Conservation (phyloP, 1,284 basidiomycete genomes). For the Heterobasidion parviporum region DNA sequence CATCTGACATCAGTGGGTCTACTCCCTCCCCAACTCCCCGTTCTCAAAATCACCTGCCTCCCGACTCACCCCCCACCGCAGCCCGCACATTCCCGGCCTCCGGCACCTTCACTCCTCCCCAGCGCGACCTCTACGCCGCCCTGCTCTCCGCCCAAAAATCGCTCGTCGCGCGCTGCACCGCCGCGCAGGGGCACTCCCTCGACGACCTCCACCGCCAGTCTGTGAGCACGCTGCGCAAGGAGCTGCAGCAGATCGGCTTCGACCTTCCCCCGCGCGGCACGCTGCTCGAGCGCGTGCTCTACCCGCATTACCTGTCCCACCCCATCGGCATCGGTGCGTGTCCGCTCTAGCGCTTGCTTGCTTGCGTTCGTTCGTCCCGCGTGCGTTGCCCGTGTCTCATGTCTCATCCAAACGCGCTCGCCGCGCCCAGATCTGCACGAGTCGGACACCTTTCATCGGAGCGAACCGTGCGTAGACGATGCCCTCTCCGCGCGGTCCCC, state of each 20-base stretch:
- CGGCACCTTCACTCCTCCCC: constrained; percentile 73
- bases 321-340: constrained; percentile 74
- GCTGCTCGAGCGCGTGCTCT: constrained; percentile 70
- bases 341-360: background rate
- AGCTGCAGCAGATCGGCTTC: constrained; percentile 83
- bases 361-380: constrained; percentile 3
- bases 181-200: constrained; percentile 46
- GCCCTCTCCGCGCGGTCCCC: too few species aligned
- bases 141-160: constrained; percentile 73
- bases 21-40: background rate
- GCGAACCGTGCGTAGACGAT: constrained; percentile 24
- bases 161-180: constrained; percentile 56
- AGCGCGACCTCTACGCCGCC: constrained; percentile 83
- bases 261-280: constrained; percentile 38
- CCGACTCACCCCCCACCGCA: constrained; percentile 17
- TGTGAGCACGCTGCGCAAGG: constrained; percentile 60
- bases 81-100: constrained; percentile 87
- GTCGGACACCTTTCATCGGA: constrained; percentile 44
- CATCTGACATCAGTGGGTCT: constrained; percentile 84
- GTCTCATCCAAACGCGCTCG: background rate
- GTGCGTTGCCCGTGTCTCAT: background rate
- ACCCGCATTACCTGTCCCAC: constrained; percentile 85
- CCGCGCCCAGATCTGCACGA: constrained; percentile 67
- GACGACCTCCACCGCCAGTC: constrained; percentile 78
- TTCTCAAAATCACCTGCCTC: constrained; percentile 6